Percentiles rank a stretch among this genome's conserved stretches.
Evolutionary conservation across 257 asterid species (phyloP).

Genomic region (Cinchona pubescens): DNA sequence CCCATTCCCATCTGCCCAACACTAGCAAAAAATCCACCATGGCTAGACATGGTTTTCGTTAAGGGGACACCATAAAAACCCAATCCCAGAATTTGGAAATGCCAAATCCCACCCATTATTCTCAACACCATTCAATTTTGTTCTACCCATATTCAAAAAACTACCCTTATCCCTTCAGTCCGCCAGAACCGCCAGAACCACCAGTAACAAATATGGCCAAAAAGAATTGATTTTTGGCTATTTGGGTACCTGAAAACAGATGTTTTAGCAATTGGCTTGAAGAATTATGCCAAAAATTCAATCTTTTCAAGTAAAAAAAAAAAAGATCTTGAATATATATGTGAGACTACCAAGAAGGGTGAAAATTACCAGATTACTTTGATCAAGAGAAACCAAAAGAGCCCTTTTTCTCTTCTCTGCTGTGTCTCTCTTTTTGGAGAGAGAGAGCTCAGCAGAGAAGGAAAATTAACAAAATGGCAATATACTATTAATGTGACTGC

Average conservation of each 20-base stretch:
- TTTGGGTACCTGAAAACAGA: background rate
- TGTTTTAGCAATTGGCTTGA: background rate
- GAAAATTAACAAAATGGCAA: background rate
- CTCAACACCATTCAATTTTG: constrained; percentile 21
- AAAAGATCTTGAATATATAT: background rate
- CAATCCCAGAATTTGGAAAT: constrained; percentile 30
- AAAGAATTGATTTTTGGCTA: constrained; percentile 4
- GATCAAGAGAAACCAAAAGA: constrained; percentile 4
- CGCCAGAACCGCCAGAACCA: background rate
- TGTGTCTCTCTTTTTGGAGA: constrained; percentile 1
- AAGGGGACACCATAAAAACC: constrained; percentile 42
- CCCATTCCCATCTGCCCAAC: constrained; percentile 45
- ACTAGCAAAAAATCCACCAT: constrained; percentile 47
- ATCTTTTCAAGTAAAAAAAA: background rate
- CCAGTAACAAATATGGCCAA: constrained; percentile 14
- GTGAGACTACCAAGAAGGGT: constrained; percentile 16
- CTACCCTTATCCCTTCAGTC: background rate
- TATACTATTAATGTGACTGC: background rate
- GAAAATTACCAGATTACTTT: constrained; percentile 24
- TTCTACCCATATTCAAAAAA: constrained; percentile 28
- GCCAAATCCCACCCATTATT: constrained; percentile 18
- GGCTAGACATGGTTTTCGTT: constrained; percentile 29
- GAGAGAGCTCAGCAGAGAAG: constrained; percentile 23
- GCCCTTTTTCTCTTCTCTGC: constrained; percentile 17
- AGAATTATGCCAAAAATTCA: constrained; percentile 5